These are phyloP conservation scores for cucumber (Cucumis sativus) DNA, from an alignment of 306 rosid species.

Conservation along the genomic window DNA sequence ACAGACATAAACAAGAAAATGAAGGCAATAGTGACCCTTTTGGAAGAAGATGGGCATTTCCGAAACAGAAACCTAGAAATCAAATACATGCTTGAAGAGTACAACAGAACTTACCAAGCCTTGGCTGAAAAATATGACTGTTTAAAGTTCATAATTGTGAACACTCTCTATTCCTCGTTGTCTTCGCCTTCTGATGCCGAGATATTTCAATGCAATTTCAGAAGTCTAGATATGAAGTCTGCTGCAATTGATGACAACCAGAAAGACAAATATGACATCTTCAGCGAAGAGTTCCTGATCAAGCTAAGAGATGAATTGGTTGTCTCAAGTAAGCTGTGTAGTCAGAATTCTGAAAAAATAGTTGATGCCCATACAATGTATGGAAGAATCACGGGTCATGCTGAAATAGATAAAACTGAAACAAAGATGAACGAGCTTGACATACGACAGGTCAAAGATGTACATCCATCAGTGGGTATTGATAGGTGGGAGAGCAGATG, in stretches of 20 bases:
- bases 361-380: background rate
- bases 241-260: background rate
- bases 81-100: constrained; percentile 4
- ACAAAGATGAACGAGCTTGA: background rate
- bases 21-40: background rate
- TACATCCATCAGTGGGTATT: background rate
- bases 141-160: background rate
- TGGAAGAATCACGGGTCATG: background rate
- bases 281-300: background rate
- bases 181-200: background rate
- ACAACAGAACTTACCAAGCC: background rate
- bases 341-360: background rate
- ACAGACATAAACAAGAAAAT: constrained; percentile 6
- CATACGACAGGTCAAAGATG: background rate
- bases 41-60: background rate
- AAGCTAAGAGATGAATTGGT: constrained; percentile 2
- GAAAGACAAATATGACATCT: background rate
- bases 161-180: background rate
- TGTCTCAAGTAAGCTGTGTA: background rate
- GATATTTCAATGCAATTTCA: background rate
- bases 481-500: constrained; percentile 14
- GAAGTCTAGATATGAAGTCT: background rate
- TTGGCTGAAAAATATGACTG: constrained; percentile 5
- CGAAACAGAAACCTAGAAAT: background rate
- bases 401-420: background rate